Evolutionary conservation across 345 rosid genomes (phyloP).

Genomic region (Nasturtium officinale): DNA sequence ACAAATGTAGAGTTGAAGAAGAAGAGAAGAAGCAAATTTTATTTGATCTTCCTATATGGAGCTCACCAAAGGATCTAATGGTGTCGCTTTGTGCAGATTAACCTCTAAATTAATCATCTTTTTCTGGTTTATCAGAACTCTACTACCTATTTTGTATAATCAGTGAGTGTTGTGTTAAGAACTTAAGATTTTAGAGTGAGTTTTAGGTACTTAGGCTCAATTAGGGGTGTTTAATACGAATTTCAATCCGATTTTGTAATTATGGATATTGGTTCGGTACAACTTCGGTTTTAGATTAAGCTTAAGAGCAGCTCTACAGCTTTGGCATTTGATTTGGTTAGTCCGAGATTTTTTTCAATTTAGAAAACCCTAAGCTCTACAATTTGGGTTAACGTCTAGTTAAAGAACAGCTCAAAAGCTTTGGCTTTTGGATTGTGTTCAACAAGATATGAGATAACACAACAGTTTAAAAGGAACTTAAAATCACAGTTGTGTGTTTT

Average conservation of each 20-base stretch:
- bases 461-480: background rate
- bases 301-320: background rate
- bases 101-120: background rate
- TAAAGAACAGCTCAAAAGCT: too few relatives aligned
- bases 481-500: background rate
- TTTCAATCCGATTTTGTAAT: background rate
- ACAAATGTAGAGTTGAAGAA: slow-evolving; percentile 55
- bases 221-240: background rate
- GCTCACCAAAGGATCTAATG: slow-evolving; percentile 69
- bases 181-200: slow-evolving; percentile 12
- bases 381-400: too few relatives aligned
- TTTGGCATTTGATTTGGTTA: too few relatives aligned
- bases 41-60: slow-evolving; percentile 73
- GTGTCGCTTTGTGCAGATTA: slow-evolving; percentile 59
- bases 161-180: background rate
- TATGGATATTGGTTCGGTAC: background rate
- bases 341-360: too few relatives aligned
- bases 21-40: slow-evolving; percentile 49
- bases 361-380: too few relatives aligned
- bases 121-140: background rate
- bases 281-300: background rate
- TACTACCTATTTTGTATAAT: slow-evolving; percentile 32
- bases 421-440: background rate
- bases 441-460: background rate
- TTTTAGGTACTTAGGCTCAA: background rate